Conservation (phyloP, 306 rosid genomes). For the Lagenaria siceraria region DNA sequence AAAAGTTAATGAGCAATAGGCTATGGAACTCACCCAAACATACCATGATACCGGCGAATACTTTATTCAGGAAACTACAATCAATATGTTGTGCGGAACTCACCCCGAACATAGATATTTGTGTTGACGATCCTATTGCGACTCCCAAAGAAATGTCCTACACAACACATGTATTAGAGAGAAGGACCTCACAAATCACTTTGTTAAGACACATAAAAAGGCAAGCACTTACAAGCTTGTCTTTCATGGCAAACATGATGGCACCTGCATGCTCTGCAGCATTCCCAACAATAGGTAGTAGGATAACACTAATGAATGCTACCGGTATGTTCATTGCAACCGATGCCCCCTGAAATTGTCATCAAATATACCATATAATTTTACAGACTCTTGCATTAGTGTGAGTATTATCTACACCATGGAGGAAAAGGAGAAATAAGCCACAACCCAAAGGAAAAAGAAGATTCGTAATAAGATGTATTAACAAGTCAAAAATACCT, state of each 20-base stretch:
- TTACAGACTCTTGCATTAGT: not conserved
- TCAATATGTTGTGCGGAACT: slow-evolving; percentile 9
- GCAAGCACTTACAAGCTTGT: slow-evolving; percentile 46
- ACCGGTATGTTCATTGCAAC: slow-evolving; percentile 36
- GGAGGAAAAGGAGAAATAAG: not conserved
- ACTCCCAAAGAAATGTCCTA: slow-evolving; percentile 84
- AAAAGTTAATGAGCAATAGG: not conserved
- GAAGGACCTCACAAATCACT: not conserved
- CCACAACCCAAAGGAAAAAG: not conserved
- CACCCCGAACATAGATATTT: slow-evolving; percentile 77
- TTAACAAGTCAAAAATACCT: slow-evolving; percentile 25
- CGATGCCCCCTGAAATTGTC: slow-evolving; percentile 50
- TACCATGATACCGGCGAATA: too few species aligned
- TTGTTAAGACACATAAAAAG: not conserved
- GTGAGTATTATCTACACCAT: not conserved
- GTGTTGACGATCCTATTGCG: slow-evolving; percentile 86
- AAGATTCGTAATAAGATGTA: not conserved
- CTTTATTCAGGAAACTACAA: not conserved
- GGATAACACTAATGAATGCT: slow-evolving; percentile 53
- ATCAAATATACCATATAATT: not conserved
- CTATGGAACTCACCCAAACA: too few species aligned
- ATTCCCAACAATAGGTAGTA: slow-evolving; percentile 57
- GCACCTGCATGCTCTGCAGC: slow-evolving; percentile 69
- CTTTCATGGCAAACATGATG: slow-evolving; percentile 59
- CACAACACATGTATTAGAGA: not conserved